Conservation (phyloP, 192 early-diverging fungal species). For the Coemansia sp. region DNA sequence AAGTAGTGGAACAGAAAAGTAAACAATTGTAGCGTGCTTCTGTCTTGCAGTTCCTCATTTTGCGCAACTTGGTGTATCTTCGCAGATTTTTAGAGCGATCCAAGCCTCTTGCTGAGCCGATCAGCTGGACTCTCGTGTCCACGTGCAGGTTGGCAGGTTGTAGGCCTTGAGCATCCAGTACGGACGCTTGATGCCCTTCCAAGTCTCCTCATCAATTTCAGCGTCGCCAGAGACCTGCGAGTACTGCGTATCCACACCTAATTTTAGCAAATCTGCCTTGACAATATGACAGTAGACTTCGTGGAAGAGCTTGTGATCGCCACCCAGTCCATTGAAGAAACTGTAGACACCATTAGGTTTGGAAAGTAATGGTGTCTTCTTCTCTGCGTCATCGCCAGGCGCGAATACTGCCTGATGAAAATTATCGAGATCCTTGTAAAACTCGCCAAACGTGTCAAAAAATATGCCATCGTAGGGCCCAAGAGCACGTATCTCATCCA, state of each 20-base stretch:
- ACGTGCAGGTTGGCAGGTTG: conserved; percentile 52
- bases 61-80: background rate
- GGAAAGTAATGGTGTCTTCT: conserved; percentile 63
- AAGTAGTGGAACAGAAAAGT: background rate
- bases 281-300: conserved; percentile 89
- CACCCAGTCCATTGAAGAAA: conserved; percentile 93
- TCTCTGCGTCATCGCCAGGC: conserved; percentile 6
- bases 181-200: conserved; percentile 81
- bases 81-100: background rate
- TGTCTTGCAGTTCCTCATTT: background rate
- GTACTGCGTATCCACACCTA: conserved; percentile 76
- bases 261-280: conserved; percentile 74
- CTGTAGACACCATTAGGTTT: conserved; percentile 79
- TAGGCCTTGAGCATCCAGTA: conserved; percentile 58
- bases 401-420: conserved; percentile 64
- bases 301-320: conserved; percentile 94
- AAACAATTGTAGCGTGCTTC: background rate
- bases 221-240: conserved; percentile 71
- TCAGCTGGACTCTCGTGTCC: conserved; percentile 13
- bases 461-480: conserved; percentile 87
- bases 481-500: conserved; percentile 62
- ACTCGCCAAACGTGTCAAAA: conserved; percentile 93
- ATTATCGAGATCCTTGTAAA: conserved; percentile 80
- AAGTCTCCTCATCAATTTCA: conserved; percentile 76
- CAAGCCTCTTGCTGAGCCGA: background rate